Conservation (phyloP, 73 alveolate species). For the Paramecium caudatum region DNA sequence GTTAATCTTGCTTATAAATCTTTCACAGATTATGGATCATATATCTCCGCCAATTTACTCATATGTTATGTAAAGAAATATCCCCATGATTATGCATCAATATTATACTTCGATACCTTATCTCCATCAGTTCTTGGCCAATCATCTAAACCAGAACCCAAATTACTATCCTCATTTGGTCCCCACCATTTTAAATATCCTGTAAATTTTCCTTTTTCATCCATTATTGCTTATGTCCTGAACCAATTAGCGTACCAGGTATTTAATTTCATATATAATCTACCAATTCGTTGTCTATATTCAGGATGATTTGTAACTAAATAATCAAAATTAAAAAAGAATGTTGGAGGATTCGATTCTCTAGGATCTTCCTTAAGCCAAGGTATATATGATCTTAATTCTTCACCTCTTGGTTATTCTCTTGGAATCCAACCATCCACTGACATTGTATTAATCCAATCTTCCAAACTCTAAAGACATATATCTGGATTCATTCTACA, state of each 20-base stretch:
- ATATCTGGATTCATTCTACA: slow-evolving; percentile 92
- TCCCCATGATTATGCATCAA: slow-evolving; percentile 77
- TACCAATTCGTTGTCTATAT: slow-evolving; percentile 44
- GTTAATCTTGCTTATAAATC: neutral
- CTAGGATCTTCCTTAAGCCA: slow-evolving; percentile 69
- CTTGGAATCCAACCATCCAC: slow-evolving; percentile 98
- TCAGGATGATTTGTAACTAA: neutral
- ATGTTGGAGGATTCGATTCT: slow-evolving; percentile 77
- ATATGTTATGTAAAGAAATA: slow-evolving; percentile 64
- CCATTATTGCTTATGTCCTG: slow-evolving; percentile 54
- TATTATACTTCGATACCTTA: slow-evolving; percentile 69
- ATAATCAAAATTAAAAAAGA: slow-evolving; percentile 69
- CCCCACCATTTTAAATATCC: slow-evolving; percentile 78
- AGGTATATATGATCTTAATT: slow-evolving; percentile 79
- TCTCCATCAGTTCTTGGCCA: slow-evolving; percentile 76
- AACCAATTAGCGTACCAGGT: slow-evolving; percentile 73
- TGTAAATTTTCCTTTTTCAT: slow-evolving; percentile 57
- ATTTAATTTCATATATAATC: slow-evolving; percentile 34
- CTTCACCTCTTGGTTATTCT: slow-evolving; percentile 95
- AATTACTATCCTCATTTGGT: slow-evolving; percentile 62
- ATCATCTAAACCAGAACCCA: slow-evolving; percentile 77
- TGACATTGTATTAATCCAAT: slow-evolving; percentile 96
- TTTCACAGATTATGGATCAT: neutral
- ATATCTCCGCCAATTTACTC: slow-evolving; percentile 1
- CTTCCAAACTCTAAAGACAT: slow-evolving; percentile 89